Evolutionary conservation across 2,329 filamentous ascomycete genomes (phyloP), one percentile per base, ranked within the genome.

Genomic region (Trichoderma sp.): DNA sequence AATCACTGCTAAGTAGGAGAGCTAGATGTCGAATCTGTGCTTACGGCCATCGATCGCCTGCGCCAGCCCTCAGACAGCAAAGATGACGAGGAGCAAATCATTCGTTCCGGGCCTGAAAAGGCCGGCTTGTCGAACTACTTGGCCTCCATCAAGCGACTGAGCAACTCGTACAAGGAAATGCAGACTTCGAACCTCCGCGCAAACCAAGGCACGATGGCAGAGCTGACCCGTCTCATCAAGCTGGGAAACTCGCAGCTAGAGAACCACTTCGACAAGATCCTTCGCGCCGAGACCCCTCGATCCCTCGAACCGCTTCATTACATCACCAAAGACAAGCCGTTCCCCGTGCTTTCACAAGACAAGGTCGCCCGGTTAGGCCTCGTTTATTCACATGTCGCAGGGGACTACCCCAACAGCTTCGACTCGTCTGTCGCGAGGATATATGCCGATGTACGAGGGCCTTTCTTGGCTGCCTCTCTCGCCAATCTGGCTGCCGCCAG

Each of bases 51-150:
- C 74, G 94, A 97, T 71, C 89, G 90, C 71, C 86, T 98, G 51
- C 90, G 93, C 73, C 91, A 96, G 75, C 95, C 96, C n/a, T 89
- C 94, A 70, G 94, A 98, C 78, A 93, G 94, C 77, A 95, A 96
- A 76, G 93, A 91, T 73, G 89, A 92, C 71, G 96, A 99, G 79
- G 96, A 99, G 80, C 89, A 90, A 66, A 94, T 97, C 71, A 94
- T 99, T 76, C 90, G 93, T 66, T 88, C 90, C 72, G 94, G 93
- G n/a, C 94, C 94, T 1, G 90, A 93, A 74, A 91, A 91, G 79
- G 89, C 90, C 37, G 94, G 94, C 51, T 83, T 99, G 68, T 86
- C 89, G 46, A 92, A 92, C 74, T 99, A 97, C 79, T 87, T 99
- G 60, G 90, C 89, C 56, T 97, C 95, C 6, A 88, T 98, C 73